These are phyloP conservation scores for Hyaloperonospora brassicae DNA, from an alignment of 352 stramenopile species.

Conservation along the genomic window DNA sequence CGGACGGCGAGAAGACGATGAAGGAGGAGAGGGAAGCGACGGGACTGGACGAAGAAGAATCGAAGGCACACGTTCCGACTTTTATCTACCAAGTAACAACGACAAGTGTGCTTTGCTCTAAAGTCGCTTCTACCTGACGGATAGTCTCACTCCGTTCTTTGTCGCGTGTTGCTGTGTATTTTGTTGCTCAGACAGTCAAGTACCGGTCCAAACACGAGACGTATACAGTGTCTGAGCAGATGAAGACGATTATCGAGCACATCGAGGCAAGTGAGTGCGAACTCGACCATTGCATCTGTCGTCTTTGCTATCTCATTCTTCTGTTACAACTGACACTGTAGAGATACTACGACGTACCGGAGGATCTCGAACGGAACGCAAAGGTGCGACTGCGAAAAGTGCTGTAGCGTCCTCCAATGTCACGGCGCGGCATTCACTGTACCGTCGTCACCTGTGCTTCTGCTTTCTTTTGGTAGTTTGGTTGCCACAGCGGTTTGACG, in stretches of 20 bases:
- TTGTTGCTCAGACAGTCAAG: constrained; percentile 36
- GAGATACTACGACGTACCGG: constrained; percentile 38
- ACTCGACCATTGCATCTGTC: not conserved
- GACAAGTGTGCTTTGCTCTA: not conserved
- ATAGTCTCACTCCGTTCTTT: not conserved
- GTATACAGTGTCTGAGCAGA: constrained; percentile 26
- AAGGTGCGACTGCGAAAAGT: constrained; percentile 23
- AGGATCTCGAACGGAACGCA: constrained; percentile 40
- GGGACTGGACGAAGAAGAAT: constrained; percentile 19
- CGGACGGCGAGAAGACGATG: not conserved
- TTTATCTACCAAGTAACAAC: constrained; percentile 47
- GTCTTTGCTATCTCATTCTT: not conserved
- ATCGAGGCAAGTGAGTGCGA: constrained; percentile 28
- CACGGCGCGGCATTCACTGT: not conserved
- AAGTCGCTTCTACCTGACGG: not conserved
- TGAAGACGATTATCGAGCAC: constrained; percentile 37
- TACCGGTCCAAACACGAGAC: constrained; percentile 37
- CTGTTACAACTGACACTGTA: constrained; percentile 6
- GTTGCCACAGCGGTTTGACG: constrained; percentile 50
- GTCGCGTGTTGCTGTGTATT: not conserved
- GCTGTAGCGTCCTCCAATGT: not conserved
- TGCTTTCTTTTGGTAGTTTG: constrained; percentile 30
- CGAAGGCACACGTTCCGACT: constrained; percentile 32
- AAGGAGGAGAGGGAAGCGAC: constrained; percentile 4
- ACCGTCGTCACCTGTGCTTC: not conserved